These are phyloP conservation scores for Candida tunisiensis DNA, from an alignment of 1,139 yeast species.

Conservation along the genomic window DNA sequence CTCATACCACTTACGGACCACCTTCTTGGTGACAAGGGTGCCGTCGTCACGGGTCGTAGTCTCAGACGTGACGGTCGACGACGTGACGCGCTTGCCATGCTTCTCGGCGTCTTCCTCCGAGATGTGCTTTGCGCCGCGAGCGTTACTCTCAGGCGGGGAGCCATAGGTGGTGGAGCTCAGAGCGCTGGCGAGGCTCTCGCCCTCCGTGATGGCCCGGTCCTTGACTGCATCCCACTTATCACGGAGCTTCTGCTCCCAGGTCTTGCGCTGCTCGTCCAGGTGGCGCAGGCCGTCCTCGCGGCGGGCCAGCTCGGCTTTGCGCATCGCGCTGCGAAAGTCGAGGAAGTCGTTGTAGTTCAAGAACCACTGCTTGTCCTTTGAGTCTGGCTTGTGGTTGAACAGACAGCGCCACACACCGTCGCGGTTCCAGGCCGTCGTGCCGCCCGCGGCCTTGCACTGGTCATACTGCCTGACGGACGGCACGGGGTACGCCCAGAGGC, in stretches of 20 bases:
- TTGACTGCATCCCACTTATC: background rate
- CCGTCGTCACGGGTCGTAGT: constrained; percentile 31
- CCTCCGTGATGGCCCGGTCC: background rate
- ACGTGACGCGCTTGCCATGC: constrained; percentile 25
- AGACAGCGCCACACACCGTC: constrained; percentile 77
- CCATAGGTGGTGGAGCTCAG: background rate
- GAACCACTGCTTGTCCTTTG: constrained; percentile 25
- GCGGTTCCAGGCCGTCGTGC: constrained; percentile 63
- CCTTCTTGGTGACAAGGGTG: constrained; percentile 35
- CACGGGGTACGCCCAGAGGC: constrained; percentile 31
- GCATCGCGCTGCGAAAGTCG: constrained; percentile 50
- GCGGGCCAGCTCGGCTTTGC: constrained; percentile 17
- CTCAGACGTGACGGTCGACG: constrained; percentile 31
- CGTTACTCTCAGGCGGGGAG: no score
- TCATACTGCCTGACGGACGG: constrained; percentile 48
- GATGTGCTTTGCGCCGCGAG: constrained; percentile 5
- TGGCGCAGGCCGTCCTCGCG: constrained; percentile 16
- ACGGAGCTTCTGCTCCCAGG: background rate
- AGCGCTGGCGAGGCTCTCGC: no score
- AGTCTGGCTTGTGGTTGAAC: constrained; percentile 34
- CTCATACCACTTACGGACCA: constrained; percentile 34
- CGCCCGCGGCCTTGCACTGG: constrained; percentile 45
- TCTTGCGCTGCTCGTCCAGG: constrained; percentile 6
- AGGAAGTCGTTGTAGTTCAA: constrained; percentile 45
- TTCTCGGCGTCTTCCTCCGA: constrained; percentile 12